A percentile compares a stretch with the other conserved stretches of the same genome.
Conservation (phyloP, 2,329 filamentous ascomycete genomes). For the Pezicula carpinea region DNA sequence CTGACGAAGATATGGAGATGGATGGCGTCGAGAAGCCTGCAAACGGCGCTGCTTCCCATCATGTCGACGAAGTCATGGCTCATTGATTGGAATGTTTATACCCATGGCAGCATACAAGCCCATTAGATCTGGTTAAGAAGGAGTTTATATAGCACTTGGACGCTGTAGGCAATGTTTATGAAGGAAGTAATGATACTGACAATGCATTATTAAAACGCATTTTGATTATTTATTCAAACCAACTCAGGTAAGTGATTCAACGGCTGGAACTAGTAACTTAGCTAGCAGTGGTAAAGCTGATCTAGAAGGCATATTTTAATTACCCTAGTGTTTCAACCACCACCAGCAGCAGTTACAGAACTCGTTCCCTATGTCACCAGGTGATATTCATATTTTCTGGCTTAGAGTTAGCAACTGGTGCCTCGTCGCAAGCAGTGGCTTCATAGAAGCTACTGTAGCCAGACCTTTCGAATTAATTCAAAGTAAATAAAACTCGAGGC, state of each 20-base stretch:
- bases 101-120: conserved; percentile 6
- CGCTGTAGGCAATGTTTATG: background rate
- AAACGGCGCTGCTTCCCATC: conserved; percentile 12
- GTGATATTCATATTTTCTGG: too few species aligned
- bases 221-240: background rate
- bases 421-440: too few species aligned
- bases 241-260: background rate
- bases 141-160: background rate
- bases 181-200: background rate
- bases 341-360: too few species aligned
- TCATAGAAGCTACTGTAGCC: too few species aligned
- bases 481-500: too few species aligned
- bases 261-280: too few species aligned
- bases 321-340: too few species aligned
- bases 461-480: too few species aligned
- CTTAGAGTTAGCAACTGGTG: too few species aligned
- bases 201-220: background rate
- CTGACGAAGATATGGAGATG: conserved; percentile 46
- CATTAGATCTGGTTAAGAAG: background rate
- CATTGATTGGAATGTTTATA: conserved; percentile 22
- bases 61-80: conserved; percentile 27
- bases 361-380: too few species aligned
- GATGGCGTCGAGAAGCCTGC: conserved; percentile 32
- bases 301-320: too few species aligned
- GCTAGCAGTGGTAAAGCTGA: too few species aligned